These are phyloP conservation scores for Vitis rupestris DNA, from an alignment of 164 flowering plant genomes.

Conservation along the genomic window DNA sequence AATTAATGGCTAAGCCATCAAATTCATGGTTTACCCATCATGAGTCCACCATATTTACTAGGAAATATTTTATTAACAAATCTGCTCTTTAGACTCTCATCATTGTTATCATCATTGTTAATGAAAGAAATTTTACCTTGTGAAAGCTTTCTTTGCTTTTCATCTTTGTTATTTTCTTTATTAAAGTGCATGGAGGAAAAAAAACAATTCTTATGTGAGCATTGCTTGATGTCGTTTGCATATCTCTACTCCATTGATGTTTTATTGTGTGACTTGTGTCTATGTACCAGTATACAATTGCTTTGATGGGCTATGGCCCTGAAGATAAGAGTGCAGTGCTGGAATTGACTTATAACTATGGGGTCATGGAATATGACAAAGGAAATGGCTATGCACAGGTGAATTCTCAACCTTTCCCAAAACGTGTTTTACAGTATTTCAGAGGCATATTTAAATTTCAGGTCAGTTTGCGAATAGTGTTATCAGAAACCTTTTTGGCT, in stretches of 20 bases:
- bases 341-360: slow-evolving; percentile 50
- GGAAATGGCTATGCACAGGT: slow-evolving; percentile 57
- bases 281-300: slow-evolving; percentile 31
- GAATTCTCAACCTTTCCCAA: neutral
- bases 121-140: too few species aligned
- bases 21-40: neutral
- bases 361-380: slow-evolving; percentile 43
- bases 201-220: too few species aligned
- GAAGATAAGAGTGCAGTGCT: slow-evolving; percentile 42
- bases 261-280: neutral
- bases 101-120: neutral
- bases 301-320: slow-evolving; percentile 49
- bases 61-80: neutral
- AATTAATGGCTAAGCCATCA: neutral
- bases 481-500: neutral
- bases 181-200: too few species aligned
- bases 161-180: neutral
- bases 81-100: neutral
- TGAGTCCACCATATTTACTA: neutral
- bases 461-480: too few species aligned
- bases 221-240: neutral
- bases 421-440: neutral
- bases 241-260: neutral
- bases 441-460: too few species aligned
- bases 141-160: neutral